Evolutionary conservation across 2,329 filamentous ascomycete species (phyloP), one percentile per base, ranked within the genome.

Genomic region (Dothidotthia symphoricarpi): DNA sequence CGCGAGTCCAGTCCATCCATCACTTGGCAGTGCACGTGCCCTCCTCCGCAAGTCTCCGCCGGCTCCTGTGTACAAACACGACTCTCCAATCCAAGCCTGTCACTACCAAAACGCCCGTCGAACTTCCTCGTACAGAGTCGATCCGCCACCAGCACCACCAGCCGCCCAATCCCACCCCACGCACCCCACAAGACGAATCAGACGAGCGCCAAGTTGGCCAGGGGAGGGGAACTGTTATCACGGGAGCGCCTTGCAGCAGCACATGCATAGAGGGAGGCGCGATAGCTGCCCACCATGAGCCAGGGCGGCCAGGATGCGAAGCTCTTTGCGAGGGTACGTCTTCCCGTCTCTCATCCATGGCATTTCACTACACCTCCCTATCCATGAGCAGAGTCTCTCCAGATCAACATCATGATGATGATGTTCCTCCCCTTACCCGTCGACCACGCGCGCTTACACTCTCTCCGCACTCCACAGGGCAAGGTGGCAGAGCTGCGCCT

Each of bases 401-500:
- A n/a, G n/a, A n/a, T n/a, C n/a, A n/a, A n/a, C n/a, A n/a, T n/a
- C n/a, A n/a, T n/a, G n/a, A n/a, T n/a, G n/a, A n/a, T n/a, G n/a
- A 67, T 72, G 67, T 69, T 69, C 55, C 49, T 68, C 36, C 61
- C 67, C 45, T 59, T 64, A 34, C 51, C 57, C 34, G 55, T 61
- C 39, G 61, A 64, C 33, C 49, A 46, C 55, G 35, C 71, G 71
- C 69, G 69, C 75, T 81, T 69, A 80, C 72, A 66, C 68, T 69
- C 67, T 46, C 45, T 61, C 49, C 61, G 54, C 47, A 56, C 56
- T 35, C 59, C 71, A 74, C 86, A 98, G 93, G 93, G 93, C 77
- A 98, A 98, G 79, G 93, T 97, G 53, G 90, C 91, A 47, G 93
- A 98, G 80, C 77, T 98, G 64, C 88, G 93, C 68, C 81, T 86